Conservation (phyloP, 768 basidiomycete species). For the Piloderma croceum region DNA sequence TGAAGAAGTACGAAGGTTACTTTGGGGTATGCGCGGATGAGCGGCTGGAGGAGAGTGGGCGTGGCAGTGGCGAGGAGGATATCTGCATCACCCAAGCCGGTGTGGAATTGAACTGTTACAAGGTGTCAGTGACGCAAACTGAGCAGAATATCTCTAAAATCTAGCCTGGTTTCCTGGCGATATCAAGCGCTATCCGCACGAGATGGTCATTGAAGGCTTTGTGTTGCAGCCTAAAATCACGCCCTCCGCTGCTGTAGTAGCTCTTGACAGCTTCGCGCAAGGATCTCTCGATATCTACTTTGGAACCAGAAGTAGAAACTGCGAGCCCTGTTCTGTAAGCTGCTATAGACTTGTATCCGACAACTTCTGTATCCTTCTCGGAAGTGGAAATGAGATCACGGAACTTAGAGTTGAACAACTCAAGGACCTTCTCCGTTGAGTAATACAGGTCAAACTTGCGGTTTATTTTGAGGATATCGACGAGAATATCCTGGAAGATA, state of each 20-base stretch:
- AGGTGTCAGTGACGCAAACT: neutral
- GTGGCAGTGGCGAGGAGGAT: constrained; percentile 52
- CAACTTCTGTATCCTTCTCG: constrained; percentile 52
- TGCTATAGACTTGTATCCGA: constrained; percentile 68
- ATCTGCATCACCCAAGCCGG: constrained; percentile 74
- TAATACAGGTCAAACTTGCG: constrained; percentile 12
- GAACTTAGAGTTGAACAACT: neutral
- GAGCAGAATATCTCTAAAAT: constrained; percentile 1
- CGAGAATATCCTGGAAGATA: constrained; percentile 20
- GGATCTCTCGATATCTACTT: too few species aligned
- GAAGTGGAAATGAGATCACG: neutral
- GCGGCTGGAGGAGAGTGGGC: constrained; percentile 61
- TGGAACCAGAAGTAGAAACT: too few species aligned
- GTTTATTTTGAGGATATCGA: constrained; percentile 21
- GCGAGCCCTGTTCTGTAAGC: constrained; percentile 76
- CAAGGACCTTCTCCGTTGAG: neutral
- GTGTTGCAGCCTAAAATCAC: constrained; percentile 51
- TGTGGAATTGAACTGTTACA: constrained; percentile 78
- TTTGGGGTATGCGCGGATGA: constrained; percentile 58
- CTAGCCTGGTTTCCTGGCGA: constrained; percentile 63
- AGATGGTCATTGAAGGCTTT: constrained; percentile 65
- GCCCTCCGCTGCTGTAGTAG: too few species aligned
- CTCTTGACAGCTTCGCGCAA: too few species aligned
- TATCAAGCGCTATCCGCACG: constrained; percentile 47
- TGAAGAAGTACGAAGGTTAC: constrained; percentile 67